These are phyloP conservation scores for apple (Malus domestica) DNA, from an alignment of 306 rosid species.

Conservation along the genomic window ASM211411v1 NC_041796.1:8880001-8880500, in stretches of 20 bases:
- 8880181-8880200: background rate
- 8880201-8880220: background rate
- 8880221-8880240: background rate
- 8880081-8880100: background rate
- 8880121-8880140: no score
- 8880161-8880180: background rate
- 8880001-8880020: background rate
- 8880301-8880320: background rate
- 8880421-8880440: no score
- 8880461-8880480: no score
- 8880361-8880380: background rate
- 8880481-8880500: no score
- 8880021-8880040: background rate
- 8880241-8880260: constrained; percentile 3
- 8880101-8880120: background rate
- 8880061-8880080: background rate
- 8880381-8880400: background rate
- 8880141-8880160: background rate
- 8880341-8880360: background rate
- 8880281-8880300: background rate
- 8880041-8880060: background rate
- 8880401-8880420: no score
- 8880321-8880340: background rate
- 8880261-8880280: background rate
- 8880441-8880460: no score